Evolutionary conservation across 2,329 filamentous ascomycete genomes (phyloP).

Genomic region (Penicillium freii): DNA sequence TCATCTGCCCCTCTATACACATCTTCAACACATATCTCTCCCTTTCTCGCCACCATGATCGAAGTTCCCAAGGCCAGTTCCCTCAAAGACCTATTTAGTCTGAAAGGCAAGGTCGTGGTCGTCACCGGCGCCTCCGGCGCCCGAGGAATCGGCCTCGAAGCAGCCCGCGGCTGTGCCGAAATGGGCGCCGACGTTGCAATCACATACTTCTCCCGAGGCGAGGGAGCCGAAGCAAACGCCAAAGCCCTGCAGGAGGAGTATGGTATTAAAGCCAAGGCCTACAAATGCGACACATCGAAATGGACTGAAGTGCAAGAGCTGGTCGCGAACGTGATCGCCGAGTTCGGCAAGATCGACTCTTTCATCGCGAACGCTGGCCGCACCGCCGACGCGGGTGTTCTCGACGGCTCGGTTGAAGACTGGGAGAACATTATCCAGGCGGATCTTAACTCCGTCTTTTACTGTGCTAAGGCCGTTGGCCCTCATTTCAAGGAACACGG

Average conservation of each 20-base stretch:
- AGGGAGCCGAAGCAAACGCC: conserved; percentile 65
- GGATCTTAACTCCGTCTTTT: conserved; percentile 78
- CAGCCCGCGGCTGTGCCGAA: conserved; percentile 63
- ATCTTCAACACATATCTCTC: neutral
- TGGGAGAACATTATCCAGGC: conserved; percentile 77
- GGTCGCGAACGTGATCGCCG: conserved; percentile 59
- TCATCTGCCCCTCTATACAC: neutral
- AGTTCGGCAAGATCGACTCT: conserved; percentile 69
- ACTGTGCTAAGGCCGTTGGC: conserved; percentile 84
- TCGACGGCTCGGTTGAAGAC: conserved; percentile 69
- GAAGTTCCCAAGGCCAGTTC: conserved; percentile 33
- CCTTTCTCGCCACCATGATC: conserved; percentile 33
- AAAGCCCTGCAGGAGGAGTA: conserved; percentile 59
- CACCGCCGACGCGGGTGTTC: conserved; percentile 65
- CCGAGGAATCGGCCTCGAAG: conserved; percentile 66
- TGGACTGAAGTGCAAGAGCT: conserved; percentile 57
- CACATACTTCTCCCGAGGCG: conserved; percentile 63
- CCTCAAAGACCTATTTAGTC: conserved; percentile 46
- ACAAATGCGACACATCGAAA: conserved; percentile 62
- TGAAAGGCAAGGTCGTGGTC: conserved; percentile 49
- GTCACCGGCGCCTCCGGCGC: conserved; percentile 57
- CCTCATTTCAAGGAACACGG: conserved; percentile 69
- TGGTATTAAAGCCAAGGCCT: conserved; percentile 65
- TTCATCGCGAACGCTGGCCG: conserved; percentile 70
- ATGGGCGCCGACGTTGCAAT: conserved; percentile 64